phyloP scores from a whole-genome alignment of 768 basidiomycete species.

The Boletus patriciae region DNA sequence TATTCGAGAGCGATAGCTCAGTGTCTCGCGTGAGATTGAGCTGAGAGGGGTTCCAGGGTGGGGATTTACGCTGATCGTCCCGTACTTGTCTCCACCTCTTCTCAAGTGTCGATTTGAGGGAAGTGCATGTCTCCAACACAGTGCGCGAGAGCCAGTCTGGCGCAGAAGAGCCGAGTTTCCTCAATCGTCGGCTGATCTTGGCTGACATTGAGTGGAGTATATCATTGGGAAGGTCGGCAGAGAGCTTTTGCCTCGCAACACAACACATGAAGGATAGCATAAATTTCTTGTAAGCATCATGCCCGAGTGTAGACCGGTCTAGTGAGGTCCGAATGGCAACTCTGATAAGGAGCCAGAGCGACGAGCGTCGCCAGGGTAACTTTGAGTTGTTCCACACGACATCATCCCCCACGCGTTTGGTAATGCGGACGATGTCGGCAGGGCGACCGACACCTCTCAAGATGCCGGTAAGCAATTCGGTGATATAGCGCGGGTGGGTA shows the following conservation, averaged over 20 bases:
- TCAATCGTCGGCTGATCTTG: slow-evolving; percentile 39
- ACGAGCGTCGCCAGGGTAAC: slow-evolving; percentile 50
- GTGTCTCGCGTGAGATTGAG: slow-evolving; percentile 34
- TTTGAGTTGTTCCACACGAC: slow-evolving; percentile 41
- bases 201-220: slow-evolving; percentile 37
- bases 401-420: slow-evolving; percentile 49
- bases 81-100: slow-evolving; percentile 39
- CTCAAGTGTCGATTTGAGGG: slow-evolving; percentile 25
- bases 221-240: slow-evolving; percentile 26
- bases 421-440: slow-evolving; percentile 29
- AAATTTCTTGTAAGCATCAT: slow-evolving; percentile 33
- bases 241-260: slow-evolving; percentile 10
- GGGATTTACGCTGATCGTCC: slow-evolving; percentile 24
- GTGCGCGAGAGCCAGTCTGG: slow-evolving; percentile 18
- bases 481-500: slow-evolving; percentile 47
- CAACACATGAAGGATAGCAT: slow-evolving; percentile 32
- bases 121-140: slow-evolving; percentile 10
- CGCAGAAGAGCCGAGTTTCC: slow-evolving; percentile 33
- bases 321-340: slow-evolving; percentile 45
- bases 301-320: slow-evolving; percentile 11
- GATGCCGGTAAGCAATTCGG: slow-evolving; percentile 49
- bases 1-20: slow-evolving; percentile 33
- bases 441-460: slow-evolving; percentile 39
- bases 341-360: slow-evolving; percentile 51
- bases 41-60: slow-evolving; percentile 31